These are phyloP conservation scores for Zymoseptoria tritici DNA, from an alignment of 2,329 filamentous ascomycete species.

Conservation along the genomic window DNA sequence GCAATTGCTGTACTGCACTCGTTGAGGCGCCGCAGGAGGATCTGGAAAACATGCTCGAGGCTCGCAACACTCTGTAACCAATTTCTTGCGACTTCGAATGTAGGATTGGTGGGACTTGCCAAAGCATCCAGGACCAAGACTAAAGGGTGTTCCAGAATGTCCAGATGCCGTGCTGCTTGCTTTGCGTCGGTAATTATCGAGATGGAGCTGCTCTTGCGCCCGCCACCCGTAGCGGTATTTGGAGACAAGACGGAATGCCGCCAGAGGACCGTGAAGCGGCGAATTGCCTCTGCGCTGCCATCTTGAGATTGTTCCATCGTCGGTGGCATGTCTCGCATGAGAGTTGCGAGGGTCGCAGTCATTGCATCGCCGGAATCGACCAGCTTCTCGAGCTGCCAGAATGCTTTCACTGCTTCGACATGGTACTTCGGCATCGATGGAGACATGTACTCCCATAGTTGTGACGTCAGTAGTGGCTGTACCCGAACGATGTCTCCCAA, in stretches of 20 bases:
- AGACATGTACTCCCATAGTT: slow-evolving; percentile 74
- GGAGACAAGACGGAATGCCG: slow-evolving; percentile 53
- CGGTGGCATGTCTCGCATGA: slow-evolving; percentile 3
- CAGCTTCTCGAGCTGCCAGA: slow-evolving; percentile 72
- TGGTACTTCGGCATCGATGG: slow-evolving; percentile 85
- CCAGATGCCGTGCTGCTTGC: slow-evolving; percentile 18
- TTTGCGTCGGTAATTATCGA: slow-evolving; percentile 18
- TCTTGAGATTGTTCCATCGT: neutral
- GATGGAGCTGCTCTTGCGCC: slow-evolving; percentile 24
- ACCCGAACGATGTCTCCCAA: slow-evolving; percentile 51
- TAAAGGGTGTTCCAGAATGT: slow-evolving; percentile 72
- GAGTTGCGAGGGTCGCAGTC: slow-evolving; percentile 13
- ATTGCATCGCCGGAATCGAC: slow-evolving; percentile 12
- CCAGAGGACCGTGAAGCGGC: slow-evolving; percentile 71
- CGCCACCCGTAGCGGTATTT: slow-evolving; percentile 4
- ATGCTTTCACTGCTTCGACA: slow-evolving; percentile 77
- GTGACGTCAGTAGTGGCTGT: slow-evolving; percentile 59
- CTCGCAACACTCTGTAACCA: slow-evolving; percentile 65
- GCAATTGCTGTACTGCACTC: neutral
- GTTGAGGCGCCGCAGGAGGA: slow-evolving; percentile 21
- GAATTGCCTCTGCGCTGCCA: slow-evolving; percentile 48
- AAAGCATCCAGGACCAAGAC: slow-evolving; percentile 76
- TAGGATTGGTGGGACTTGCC: slow-evolving; percentile 61
- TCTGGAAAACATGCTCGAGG: slow-evolving; percentile 41
- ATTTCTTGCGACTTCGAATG: slow-evolving; percentile 67